Conservation (phyloP, 805 yeast species). For the Candida boleticola region DNA sequence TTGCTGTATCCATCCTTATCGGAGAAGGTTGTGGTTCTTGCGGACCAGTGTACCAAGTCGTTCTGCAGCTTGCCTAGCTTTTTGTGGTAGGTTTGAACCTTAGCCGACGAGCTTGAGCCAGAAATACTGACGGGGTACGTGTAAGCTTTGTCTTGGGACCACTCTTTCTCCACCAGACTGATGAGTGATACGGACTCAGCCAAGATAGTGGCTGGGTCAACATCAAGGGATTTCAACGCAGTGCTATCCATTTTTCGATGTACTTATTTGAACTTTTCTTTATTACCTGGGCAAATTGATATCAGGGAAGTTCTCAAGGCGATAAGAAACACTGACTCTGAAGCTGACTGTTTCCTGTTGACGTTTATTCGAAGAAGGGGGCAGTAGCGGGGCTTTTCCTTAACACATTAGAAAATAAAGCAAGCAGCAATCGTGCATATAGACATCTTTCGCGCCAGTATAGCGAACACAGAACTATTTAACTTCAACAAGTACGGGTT, state of each 20-base stretch:
- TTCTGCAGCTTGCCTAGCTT: background rate
- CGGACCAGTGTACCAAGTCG: constrained; percentile 6
- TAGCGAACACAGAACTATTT: too few species aligned
- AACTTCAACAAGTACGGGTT: constrained; percentile 20
- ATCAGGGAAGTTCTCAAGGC: too few species aligned
- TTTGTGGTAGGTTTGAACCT: constrained; percentile 2
- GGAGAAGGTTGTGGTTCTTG: background rate
- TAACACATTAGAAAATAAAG: too few species aligned
- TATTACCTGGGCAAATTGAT: too few species aligned
- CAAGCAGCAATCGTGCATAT: too few species aligned
- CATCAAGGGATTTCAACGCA: background rate
- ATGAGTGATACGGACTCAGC: constrained; percentile 1
- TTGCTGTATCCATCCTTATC: background rate
- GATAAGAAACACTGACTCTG: too few species aligned
- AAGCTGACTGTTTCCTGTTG: too few species aligned
- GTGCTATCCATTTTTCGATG: background rate
- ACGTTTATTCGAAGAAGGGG: too few species aligned
- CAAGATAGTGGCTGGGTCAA: background rate
- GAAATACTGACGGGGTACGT: background rate
- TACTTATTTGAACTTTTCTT: too few species aligned
- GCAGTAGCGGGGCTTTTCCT: too few species aligned
- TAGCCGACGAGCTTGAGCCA: background rate
- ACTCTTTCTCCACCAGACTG: background rate
- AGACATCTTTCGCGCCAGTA: too few species aligned
- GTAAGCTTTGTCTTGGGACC: background rate